Base-by-base conservation (phyloP, 768 basidiomycete species). In the Dioszegia crocea region DNA sequence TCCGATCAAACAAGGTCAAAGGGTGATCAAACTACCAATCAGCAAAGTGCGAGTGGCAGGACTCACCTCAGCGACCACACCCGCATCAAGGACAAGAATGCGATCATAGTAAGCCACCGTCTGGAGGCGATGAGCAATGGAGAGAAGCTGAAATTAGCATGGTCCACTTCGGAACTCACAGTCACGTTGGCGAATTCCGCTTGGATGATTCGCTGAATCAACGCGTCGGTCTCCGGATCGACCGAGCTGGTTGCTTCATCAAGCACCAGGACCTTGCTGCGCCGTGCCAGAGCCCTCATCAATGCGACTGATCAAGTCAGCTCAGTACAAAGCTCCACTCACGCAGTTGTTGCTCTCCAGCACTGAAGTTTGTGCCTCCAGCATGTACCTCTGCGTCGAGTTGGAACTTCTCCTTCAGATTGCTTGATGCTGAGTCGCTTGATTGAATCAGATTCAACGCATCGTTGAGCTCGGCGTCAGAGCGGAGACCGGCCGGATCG, bases 311-410 rank as follows among this genome's bases (percentile, higher is more conserved):
- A 14, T 24, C n/a, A n/a, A n/a, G n/a, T n/a, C n/a, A n/a, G 24
- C 24, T 60, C 47, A 57, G 59, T 38, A 48, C 27, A 16, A 14
- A 21, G 2, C 11, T 16, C 36, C 8, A 61, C 68, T 64, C 56
- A 68, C 73, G 44, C 2, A 86, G 77, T 62, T 87, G 85, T 58
- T 83, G 82, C 73, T 87, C 86, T 16, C 86, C 86, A 3, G 82
- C 83, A 58, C 83, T 84, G 67, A 81, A 85, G 65, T 86, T 86
- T 0, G 80, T 80, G 0, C 86, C 86, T 75, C 87, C 86, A 64
- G 86, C 84, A 5, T 82, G 81, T 3, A 88, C 84, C 3, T 76
- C 72, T 0, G 84, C 80, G 63, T 85, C 82, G 33, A 88, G 77
- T 58, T 82, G 83, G 76, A 87, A 88, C 70, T 89, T 89, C 17